phyloP scores from a whole-genome alignment of 202 grass and related monocot species.

The Panicum hallii region DNA sequence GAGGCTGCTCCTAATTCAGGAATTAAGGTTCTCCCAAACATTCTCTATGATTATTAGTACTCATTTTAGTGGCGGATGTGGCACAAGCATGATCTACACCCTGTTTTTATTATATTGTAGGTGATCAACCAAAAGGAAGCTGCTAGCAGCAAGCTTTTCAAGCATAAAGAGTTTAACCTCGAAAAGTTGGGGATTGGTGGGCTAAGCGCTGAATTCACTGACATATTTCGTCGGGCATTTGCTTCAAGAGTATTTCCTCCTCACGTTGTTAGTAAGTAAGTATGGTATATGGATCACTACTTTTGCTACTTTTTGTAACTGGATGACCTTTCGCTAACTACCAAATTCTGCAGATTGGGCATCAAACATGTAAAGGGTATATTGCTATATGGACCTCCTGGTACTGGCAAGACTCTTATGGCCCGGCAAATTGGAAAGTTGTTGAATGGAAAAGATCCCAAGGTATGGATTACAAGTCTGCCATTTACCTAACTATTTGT shows the following conservation, averaged over 20 bases:
- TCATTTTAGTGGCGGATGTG: constrained; percentile 28
- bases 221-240: constrained; percentile 98
- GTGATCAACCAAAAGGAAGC: constrained; percentile 95
- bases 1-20: constrained; percentile 93
- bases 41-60: constrained; percentile 33
- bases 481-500: constrained; percentile 25
- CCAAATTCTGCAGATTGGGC: constrained; percentile 67
- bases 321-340: constrained; percentile 41
- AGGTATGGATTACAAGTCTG: constrained; percentile 59
- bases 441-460: constrained; percentile 94
- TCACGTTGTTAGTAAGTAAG: constrained; percentile 85
- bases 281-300: constrained; percentile 30
- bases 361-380: constrained; percentile 99
- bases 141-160: constrained; percentile 98
- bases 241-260: constrained; percentile 97
- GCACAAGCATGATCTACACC: constrained; percentile 4
- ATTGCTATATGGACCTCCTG: constrained; percentile 91
- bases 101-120: constrained; percentile 55
- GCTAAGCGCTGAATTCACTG: constrained; percentile 88
- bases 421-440: constrained; percentile 97
- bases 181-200: constrained; percentile 98
- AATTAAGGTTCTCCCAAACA: constrained; percentile 75
- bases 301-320: constrained; percentile 7
- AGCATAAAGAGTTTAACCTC: constrained; percentile 95
- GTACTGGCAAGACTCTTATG: constrained; percentile 99